phyloP scores from a whole-genome alignment of 768 basidiomycete genomes.

The Saitozyma sp. region DNA sequence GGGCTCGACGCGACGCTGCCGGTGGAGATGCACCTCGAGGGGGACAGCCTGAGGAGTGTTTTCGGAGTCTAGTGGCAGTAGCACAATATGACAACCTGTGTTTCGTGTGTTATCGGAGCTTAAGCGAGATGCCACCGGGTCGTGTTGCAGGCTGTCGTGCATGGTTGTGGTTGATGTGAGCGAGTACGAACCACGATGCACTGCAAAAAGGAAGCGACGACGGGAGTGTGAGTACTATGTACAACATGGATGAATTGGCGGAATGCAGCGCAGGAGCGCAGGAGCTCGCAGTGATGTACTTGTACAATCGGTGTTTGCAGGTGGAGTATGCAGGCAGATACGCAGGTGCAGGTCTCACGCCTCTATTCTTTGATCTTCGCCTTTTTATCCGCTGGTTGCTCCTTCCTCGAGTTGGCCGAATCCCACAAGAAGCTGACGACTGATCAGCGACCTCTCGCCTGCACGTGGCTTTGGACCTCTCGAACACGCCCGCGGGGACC shows the following conservation, averaged over 20 bases:
- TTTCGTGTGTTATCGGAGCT: too few relatives aligned
- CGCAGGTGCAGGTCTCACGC: too few relatives aligned
- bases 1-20: background rate
- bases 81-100: too few relatives aligned
- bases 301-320: too few relatives aligned
- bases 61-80: background rate
- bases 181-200: background rate
- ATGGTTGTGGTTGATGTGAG: slow-evolving; percentile 2
- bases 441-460: slow-evolving; percentile 1
- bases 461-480: background rate
- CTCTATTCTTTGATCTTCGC: too few relatives aligned
- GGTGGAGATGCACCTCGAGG: background rate
- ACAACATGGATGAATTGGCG: too few relatives aligned
- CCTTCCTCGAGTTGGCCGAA: slow-evolving; percentile 43
- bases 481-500: background rate
- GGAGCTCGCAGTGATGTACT: too few relatives aligned
- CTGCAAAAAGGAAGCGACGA: too few relatives aligned
- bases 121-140: too few relatives aligned
- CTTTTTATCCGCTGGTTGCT: slow-evolving; percentile 9
- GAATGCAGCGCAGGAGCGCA: too few relatives aligned
- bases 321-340: too few relatives aligned
- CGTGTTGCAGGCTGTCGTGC: background rate
- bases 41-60: background rate
- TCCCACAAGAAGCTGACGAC: slow-evolving; percentile 49
- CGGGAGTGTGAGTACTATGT: too few relatives aligned